Base-by-base conservation (phyloP, 1,139 yeast species). In the Geotrichum cucujoidarum region DNA sequence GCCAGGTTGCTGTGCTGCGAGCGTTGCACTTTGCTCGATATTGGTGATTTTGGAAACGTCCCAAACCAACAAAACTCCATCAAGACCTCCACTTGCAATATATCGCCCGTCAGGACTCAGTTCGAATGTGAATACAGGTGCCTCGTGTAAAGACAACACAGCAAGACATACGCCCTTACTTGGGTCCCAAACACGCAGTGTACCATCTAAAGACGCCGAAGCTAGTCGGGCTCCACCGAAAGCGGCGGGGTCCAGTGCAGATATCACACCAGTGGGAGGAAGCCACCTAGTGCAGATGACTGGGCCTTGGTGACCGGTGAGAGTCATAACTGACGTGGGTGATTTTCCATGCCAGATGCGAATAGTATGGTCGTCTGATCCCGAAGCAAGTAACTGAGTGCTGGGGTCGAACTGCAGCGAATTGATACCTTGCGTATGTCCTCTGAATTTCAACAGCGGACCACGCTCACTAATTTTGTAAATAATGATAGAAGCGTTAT, bases 281-380 rank as follows among this genome's bases (percentile, higher is more conserved):
- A 61, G 51, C 69, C 69, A 65, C n/a, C 55, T 43, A 2, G 61
- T 55, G 14, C 52, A 54, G 45, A 64, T 51, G 11, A 66, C 62
- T 1, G 69, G 61, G 8, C 60, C 64, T 1, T 53, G 45, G 48
- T 64, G 67, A 1, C 66, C 67, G 3, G 50, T 41, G 13, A 67
- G 54, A 2, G 59, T 55, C 27, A 57, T 49, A 2, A 63, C 53
- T 0, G 70, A 58, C 3, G 55, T 51, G 3, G 60, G 57, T 3
- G 66, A 59, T 21, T 62, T 58, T 7, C 70, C 69, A 32, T 65
- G 64, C 95, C 95, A 89, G 14, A 88, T 70, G 57, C 87, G 76
- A 10, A 88, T 72, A 0, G 76, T 69, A 50, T 77, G 75, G 61
- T 89, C 96, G 61, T 86, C 95, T 1, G 94, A 81, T 13, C 86